phyloP scores from a whole-genome alignment of 345 rosid species.

The Boechera retrofracta region DNA sequence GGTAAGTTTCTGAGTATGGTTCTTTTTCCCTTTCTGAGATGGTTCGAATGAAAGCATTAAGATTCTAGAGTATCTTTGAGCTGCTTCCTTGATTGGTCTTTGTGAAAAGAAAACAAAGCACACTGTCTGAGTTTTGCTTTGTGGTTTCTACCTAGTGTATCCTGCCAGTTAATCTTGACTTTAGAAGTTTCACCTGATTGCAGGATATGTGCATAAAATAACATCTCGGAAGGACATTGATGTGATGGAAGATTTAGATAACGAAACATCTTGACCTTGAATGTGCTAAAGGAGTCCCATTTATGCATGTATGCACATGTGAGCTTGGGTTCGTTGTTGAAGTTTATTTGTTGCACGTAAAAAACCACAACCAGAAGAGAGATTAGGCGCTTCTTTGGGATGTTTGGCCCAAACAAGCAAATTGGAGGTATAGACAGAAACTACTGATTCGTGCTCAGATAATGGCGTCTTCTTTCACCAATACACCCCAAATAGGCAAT shows the following conservation, averaged over 20 bases:
- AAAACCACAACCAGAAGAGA: constrained; percentile 25
- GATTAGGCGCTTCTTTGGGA: constrained; percentile 33
- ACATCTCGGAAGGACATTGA: constrained; percentile 86
- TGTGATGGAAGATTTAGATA: constrained; percentile 83
- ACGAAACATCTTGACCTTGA: constrained; percentile 63
- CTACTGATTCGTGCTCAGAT: constrained; percentile 41
- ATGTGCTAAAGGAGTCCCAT: constrained; percentile 21
- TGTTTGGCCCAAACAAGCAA: constrained; percentile 39
- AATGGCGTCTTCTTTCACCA: constrained; percentile 34
- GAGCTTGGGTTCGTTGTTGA: constrained; percentile 24
- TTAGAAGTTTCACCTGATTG: constrained; percentile 22
- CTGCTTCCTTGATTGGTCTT: constrained; percentile 23
- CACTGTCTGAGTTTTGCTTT: background rate
- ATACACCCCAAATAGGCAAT: constrained; percentile 25
- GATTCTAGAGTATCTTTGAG: constrained; percentile 11
- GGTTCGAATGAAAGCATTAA: background rate
- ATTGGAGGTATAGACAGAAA: constrained; percentile 37
- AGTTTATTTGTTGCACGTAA: constrained; percentile 19
- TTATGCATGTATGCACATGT: constrained; percentile 16
- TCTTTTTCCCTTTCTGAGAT: background rate
- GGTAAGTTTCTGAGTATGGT: constrained; percentile 51
- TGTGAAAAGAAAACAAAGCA: background rate
- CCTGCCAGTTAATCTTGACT: background rate
- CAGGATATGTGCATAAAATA: constrained; percentile 95
- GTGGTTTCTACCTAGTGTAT: constrained; percentile 11